Evolutionary conservation across 371 early-diverging fungal genomes (phyloP), one percentile per base, ranked within the genome.

Genomic region (Lichtheimia ramosa): DNA sequence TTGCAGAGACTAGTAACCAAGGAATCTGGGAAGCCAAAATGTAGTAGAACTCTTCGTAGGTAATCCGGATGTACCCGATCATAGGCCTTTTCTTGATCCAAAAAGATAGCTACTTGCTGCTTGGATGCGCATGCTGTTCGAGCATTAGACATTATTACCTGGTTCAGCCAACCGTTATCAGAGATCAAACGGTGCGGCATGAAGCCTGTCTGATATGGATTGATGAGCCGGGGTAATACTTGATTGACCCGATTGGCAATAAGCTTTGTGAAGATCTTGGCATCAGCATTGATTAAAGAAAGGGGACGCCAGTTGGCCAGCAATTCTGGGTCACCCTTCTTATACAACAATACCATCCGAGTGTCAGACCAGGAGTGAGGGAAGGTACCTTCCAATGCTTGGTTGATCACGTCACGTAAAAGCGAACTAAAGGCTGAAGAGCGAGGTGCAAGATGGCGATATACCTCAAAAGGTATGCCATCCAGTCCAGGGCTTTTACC

Each of bases 271-370:
- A 67, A 67, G 5, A 62, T 4, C 28, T 62, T 67, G 7, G 59
- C 68, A 25, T 63, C 63, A 0, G 50, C 15, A 16, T 58, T 58
- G 3, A 63, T 56, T 0, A 67, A 25, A 0, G 68, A 63, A 0
- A 75, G 60, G 1, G 71, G 71, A 1, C 70, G 48, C 71, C 75
- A 71, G 54, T 71, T 75, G 1, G 21, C 40, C 0, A 75, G 51
- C 1, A 12, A n/a, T 0, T 23, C n/a, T 0, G 42, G 16, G 16
- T 65, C 66, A 1, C 69, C 69, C 48, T 66, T 68, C 48, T 73
- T 73, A 54, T 20, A 59, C 1, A 67, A 6, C 7, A 43, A 53
- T 3, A 56, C 25, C 7, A 58, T 39, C 0, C 28, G 50, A 5
- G 40, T 15, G n/a, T 20, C 1, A 10, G 34, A 14, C 58, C 58